Percentiles rank a stretch among this genome's conserved stretches.
phyloP scores from a whole-genome alignment of 2,329 filamentous ascomycete genomes.

The Trichoderma sp. region DNA sequence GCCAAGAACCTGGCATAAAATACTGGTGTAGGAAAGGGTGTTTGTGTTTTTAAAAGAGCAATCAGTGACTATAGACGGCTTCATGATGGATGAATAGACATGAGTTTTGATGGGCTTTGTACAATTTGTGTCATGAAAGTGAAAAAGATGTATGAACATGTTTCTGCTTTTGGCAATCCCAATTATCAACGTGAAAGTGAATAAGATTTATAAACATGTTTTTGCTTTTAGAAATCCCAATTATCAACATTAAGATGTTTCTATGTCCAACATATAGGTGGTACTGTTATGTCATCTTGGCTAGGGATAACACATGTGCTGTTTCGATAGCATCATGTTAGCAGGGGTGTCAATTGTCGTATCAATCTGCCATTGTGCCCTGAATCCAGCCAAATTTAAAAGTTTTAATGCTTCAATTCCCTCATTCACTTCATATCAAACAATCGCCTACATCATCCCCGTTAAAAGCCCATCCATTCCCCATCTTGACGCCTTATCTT shows the following conservation, averaged over 20 bases:
- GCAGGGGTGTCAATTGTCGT: not conserved
- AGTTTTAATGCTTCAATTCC: not conserved
- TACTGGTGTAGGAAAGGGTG: conserved; percentile 5
- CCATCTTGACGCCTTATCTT: not conserved
- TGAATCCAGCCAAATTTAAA: not conserved
- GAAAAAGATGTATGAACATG: not conserved
- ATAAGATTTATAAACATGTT: too few relatives aligned
- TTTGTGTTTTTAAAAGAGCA: conserved; percentile 9
- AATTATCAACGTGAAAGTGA: not conserved
- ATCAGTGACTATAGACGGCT: not conserved
- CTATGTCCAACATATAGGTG: not conserved
- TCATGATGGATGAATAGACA: conserved; percentile 17
- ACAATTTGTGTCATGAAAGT: not conserved
- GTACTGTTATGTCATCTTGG: too few relatives aligned
- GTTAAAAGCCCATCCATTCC: not conserved
- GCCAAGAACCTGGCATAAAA: conserved; percentile 63
- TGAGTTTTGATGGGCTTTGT: not conserved
- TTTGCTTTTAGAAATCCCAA: not conserved
- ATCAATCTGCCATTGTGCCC: not conserved
- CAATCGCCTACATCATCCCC: not conserved
- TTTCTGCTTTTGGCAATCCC: not conserved
- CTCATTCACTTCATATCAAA: not conserved
- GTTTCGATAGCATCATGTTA: not conserved
- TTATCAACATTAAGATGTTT: not conserved
- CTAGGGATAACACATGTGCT: too few relatives aligned